Percentiles rank a stretch among this genome's conserved stretches.
Conservation (phyloP, 1,284 basidiomycete genomes). For the Cutaneotrichosporon mucoides region DNA sequence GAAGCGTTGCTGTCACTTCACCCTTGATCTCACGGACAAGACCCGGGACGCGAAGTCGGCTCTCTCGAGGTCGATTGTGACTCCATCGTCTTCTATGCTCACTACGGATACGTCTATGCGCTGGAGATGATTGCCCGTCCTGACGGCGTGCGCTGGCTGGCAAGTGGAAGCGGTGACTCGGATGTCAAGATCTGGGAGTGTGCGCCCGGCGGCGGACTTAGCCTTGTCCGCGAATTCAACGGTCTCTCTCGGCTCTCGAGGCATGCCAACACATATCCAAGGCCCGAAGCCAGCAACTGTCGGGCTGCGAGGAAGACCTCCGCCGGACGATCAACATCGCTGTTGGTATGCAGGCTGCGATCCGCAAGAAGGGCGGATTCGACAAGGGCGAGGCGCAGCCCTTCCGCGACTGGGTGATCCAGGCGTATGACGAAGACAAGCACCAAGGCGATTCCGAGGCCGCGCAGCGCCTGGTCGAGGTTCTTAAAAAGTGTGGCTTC, state of each 20-base stretch:
- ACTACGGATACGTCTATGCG: constrained; percentile 91
- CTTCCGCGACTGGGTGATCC: constrained; percentile 38
- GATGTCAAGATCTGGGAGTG: constrained; percentile 87
- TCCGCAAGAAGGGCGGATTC: constrained; percentile 28
- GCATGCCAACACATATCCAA: constrained; percentile 86
- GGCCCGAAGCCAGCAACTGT: constrained; percentile 72
- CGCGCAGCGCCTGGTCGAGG: constrained; percentile 30
- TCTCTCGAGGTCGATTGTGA: constrained; percentile 60
- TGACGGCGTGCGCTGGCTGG: constrained; percentile 57
- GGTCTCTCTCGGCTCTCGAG: constrained; percentile 61
- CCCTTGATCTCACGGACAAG: constrained; percentile 63
- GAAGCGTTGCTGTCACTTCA: constrained; percentile 88
- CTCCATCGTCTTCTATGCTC: constrained; percentile 78
- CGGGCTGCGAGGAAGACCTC: constrained; percentile 73
- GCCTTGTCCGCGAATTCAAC: constrained; percentile 28
- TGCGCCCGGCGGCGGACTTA: constrained; percentile 42
- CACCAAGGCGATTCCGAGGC: constrained; percentile 58
- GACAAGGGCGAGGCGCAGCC: constrained; percentile 30
- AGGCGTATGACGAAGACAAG: constrained; percentile 51
- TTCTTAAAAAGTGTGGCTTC: constrained; percentile 51
- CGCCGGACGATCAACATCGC: constrained; percentile 62
- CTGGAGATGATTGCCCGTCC: constrained; percentile 56
- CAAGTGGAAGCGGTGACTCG: constrained; percentile 84
- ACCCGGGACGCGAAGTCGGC: constrained; percentile 54
- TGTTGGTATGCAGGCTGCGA: constrained; percentile 52